phyloP scores from a whole-genome alignment of 176 grass and related monocot species.

The Zizania latifolia region DNA sequence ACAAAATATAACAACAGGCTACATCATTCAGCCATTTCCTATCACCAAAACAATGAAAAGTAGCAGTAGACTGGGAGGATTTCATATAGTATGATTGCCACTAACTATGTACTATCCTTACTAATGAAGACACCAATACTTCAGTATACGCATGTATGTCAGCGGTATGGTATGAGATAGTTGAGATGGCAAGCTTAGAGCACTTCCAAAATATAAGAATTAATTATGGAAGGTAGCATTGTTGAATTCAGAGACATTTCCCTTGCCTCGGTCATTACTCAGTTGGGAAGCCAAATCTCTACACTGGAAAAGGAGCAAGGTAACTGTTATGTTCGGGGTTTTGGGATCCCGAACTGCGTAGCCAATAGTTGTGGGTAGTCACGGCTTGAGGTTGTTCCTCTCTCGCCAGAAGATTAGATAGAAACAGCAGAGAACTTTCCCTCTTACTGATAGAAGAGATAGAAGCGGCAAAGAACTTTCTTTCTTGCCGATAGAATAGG shows the following conservation, averaged over 20 bases:
- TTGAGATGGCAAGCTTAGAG: neutral
- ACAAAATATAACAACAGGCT: neutral
- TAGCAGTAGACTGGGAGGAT: neutral
- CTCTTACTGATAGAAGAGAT: no score
- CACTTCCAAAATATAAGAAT: neutral
- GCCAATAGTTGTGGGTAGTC: no score
- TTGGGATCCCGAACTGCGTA: no score
- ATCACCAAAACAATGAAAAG: constrained; percentile 8
- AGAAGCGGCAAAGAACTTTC: no score
- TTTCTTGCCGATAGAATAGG: no score
- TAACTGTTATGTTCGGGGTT: no score
- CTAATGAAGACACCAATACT: neutral
- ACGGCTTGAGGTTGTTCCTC: no score
- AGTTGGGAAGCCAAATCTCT: neutral
- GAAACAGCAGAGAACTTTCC: no score
- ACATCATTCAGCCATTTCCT: constrained; percentile 1
- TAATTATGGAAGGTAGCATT: neutral
- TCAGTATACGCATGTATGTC: neutral
- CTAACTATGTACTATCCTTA: constrained; percentile 2
- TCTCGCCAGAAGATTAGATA: no score
- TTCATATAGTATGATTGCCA: neutral
- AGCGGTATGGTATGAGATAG: neutral
- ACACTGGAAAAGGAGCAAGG: constrained; percentile 11
- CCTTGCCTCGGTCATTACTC: neutral
- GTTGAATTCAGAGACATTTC: constrained; percentile 6